A percentile compares a stretch with the other conserved stretches of the same genome.
phyloP scores from a whole-genome alignment of 371 early-diverging fungal genomes.

The Capillidium heterosporum region DNA sequence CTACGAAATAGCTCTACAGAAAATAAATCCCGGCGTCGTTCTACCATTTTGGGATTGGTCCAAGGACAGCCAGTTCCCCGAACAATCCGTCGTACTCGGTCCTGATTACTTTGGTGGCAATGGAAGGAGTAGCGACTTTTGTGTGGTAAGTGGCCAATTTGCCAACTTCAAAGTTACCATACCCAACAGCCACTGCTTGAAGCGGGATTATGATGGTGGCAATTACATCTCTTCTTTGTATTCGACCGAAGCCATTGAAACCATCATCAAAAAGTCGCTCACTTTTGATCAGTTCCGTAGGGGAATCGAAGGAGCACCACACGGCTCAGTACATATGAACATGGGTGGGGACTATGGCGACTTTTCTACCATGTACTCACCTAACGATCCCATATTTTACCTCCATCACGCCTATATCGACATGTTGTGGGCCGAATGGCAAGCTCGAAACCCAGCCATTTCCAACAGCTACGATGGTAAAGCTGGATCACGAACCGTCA shows the following conservation, averaged over 20 bases:
- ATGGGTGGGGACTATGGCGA: slow-evolving; percentile 8
- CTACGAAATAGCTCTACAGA: slow-evolving; percentile 6
- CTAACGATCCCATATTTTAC: slow-evolving; percentile 23
- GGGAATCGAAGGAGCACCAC: slow-evolving; percentile 3
- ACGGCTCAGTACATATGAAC: slow-evolving; percentile 4
- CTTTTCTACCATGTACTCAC: slow-evolving; percentile 1
- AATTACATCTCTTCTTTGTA: slow-evolving; percentile 4
- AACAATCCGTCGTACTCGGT: slow-evolving; percentile 6
- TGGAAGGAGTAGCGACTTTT: slow-evolving; percentile 8
- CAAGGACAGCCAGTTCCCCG: slow-evolving; percentile 11
- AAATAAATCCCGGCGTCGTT: slow-evolving; percentile 1
- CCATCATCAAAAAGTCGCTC: background rate
- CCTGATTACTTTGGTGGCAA: slow-evolving; percentile 10
- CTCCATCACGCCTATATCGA: slow-evolving; percentile 37
- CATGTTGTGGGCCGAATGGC: slow-evolving; percentile 27
- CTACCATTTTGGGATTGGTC: slow-evolving; percentile 19
- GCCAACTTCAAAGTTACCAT: slow-evolving; percentile 1
- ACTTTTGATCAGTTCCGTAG: slow-evolving; percentile 4
- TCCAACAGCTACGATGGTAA: slow-evolving; percentile 3
- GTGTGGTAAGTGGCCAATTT: slow-evolving; percentile 10
- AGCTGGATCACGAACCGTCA: background rate
- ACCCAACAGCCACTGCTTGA: slow-evolving; percentile 3
- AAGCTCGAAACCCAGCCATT: slow-evolving; percentile 7
- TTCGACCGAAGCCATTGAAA: slow-evolving; percentile 5
- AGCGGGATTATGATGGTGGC: background rate